Evolutionary conservation across 306 rosid genomes (phyloP), one percentile per base, ranked within the genome.

Genomic region (Casuarina equisetifolia): DNA sequence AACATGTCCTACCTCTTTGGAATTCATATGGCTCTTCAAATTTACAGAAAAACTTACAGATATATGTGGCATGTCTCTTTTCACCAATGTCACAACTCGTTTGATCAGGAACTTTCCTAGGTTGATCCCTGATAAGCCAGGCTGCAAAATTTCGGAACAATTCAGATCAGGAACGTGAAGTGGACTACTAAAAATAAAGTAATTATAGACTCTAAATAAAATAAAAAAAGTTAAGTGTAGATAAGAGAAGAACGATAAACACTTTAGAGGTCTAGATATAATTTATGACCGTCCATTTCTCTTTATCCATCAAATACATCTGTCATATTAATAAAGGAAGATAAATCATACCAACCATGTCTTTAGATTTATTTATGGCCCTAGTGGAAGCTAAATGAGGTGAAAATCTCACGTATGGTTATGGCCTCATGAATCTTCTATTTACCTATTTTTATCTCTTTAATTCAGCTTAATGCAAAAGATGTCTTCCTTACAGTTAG

Each of bases 101-200:
- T 94, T 94, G 62, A 94, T 94, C 42, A 94, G 93, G 82, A 94
- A 94, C 85, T 92, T 89, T 63, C 98, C 97, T 59, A 94, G 86
- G 84, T 92, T 94, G 84, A 94, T 94, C 87, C 98, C 98, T 35
- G 94, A 76, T 84, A 94, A 85, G 83, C 98, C 98, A 73, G 96
- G 94, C 98, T 94, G 91, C 85, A 82, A 72, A 84, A 76, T 69
- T 72, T 39, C 83, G 70, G 20, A 68, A 84, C 17, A 39, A 72
- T 57, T 12, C 53, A 76, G 72, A 70, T 88, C 76, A 89, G 63
- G 69, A 66, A 53, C 42, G 66, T 48, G 57, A 35, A 36, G 7
- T 3, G 35, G 43, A 54, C 67, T 17, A 61, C 43, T 5, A 43
- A 69, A 49, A 9, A 1, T 12, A 74, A 38, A 20, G 53, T 45